Evolutionary conservation across 2,329 filamentous ascomycete genomes (phyloP).

Genomic region (Aphanoascus verrucosus): DNA sequence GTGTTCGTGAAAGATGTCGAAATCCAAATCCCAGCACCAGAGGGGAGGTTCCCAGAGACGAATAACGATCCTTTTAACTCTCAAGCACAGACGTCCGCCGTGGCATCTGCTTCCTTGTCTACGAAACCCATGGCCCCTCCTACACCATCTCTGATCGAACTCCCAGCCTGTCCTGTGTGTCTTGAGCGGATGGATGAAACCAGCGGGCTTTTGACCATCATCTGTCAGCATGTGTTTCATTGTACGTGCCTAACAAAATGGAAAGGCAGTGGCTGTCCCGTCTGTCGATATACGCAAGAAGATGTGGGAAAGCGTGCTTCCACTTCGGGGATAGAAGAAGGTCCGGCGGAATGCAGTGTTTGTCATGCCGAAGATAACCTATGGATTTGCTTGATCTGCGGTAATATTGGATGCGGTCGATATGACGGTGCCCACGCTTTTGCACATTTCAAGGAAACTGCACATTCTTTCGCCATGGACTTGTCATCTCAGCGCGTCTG

Average conservation of each 20-base stretch:
- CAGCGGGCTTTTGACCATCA: slow-evolving; percentile 84
- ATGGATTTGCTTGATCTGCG: slow-evolving; percentile 93
- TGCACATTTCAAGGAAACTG: slow-evolving; percentile 80
- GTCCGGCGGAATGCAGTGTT: slow-evolving; percentile 54
- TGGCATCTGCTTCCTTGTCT: slow-evolving; percentile 39
- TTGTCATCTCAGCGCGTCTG: slow-evolving; percentile 89
- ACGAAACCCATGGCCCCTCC: slow-evolving; percentile 57
- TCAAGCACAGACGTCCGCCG: slow-evolving; percentile 25
- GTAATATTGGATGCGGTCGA: slow-evolving; percentile 81
- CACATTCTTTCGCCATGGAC: slow-evolving; percentile 86
- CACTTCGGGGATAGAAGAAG: slow-evolving; percentile 47
- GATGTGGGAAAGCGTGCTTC: slow-evolving; percentile 38
- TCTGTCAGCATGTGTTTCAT: slow-evolving; percentile 96
- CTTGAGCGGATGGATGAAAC: slow-evolving; percentile 98
- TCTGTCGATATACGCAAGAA: slow-evolving; percentile 79
- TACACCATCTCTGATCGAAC: slow-evolving; percentile 75
- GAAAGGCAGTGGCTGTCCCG: slow-evolving; percentile 86
- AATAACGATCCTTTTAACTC: slow-evolving; percentile 50
- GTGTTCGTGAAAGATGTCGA: slow-evolving; percentile 89
- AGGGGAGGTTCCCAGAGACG: slow-evolving; percentile 48
- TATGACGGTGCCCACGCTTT: slow-evolving; percentile 93
- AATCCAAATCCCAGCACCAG: slow-evolving; percentile 40
- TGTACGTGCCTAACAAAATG: slow-evolving; percentile 93
- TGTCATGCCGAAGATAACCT: slow-evolving; percentile 74
- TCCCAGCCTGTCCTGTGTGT: slow-evolving; percentile 93